Evolutionary conservation across 345 rosid genomes (phyloP), one percentile per base, ranked within the genome.

Genomic region (Brassica cretica): DNA sequence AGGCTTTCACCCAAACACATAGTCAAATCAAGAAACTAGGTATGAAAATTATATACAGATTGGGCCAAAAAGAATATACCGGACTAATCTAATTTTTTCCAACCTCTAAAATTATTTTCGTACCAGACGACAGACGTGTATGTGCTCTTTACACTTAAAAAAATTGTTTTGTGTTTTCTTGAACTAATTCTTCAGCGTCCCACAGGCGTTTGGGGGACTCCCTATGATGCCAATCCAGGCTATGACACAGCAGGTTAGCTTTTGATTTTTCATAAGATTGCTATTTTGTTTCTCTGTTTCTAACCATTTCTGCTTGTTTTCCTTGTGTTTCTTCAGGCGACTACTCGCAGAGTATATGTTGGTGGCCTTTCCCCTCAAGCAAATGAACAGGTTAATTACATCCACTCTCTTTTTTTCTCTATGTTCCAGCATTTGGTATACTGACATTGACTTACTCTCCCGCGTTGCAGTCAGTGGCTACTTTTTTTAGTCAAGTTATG

Each of bases 281-380:
- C 29, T 64, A 25, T 33, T 4, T n/a, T 41, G 8, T 66, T 51
- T 70, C 59, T 53, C 70, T 70, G 75, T 77, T 73, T 64, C 66
- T 71, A 69, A 71, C 5, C 5, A 30, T 61, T 18, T 56, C 51
- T 35, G 11, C 32, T 53, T 39, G 29, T 51, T 49, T n/a, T 25
- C 56, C 60, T 8, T 16, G 4, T 63, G 16, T 66, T 5, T 79
- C 64, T 73, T 71, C 87, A 93, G 98, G 98, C 98, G 5, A 93
- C 98, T 32, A 87, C 98, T 27, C 89, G 98, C 65, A 82, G 98
- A 76, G 97, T n/a, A n/a, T 93, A 14, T 75, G 98, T 93, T 68
- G 98, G 98, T 68, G 98, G 98, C 64, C 95, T 93, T 77, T 87
- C 97, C 19, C 97, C 98, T 55, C 82, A 91, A 2, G 98, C 93